A percentile compares a stretch with the other conserved stretches of the same genome.
Conservation (phyloP, 768 basidiomycete genomes). For the Russula foetens region DNA sequence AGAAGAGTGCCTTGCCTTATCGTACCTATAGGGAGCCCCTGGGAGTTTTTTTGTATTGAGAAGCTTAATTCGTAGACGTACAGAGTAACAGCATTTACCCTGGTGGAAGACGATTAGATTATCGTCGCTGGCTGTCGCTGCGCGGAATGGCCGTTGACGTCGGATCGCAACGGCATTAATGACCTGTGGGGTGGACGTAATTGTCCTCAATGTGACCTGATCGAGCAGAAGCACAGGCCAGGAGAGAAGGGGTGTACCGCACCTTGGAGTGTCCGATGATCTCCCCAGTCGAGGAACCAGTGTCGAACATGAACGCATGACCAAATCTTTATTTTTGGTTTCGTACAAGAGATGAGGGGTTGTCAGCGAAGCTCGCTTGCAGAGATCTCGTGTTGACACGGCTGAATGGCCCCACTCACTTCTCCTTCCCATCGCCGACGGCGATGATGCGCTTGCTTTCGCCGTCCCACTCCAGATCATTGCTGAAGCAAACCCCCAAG, state of each 20-base stretch:
- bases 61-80: not conserved
- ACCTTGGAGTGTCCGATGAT: slow-evolving; percentile 89
- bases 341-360: not conserved
- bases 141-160: slow-evolving; percentile 83
- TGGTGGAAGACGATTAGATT: slow-evolving; percentile 74
- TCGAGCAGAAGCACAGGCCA: not conserved
- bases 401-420: slow-evolving; percentile 41
- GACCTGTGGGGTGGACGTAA: slow-evolving; percentile 33
- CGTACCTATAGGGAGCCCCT: slow-evolving; percentile 86
- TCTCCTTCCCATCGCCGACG: slow-evolving; percentile 87
- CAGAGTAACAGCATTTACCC: slow-evolving; percentile 34
- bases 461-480: slow-evolving; percentile 94
- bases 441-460: slow-evolving; percentile 95
- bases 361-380: not conserved
- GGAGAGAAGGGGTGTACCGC: not conserved
- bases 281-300: slow-evolving; percentile 79
- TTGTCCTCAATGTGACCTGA: not conserved
- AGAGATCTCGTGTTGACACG: not conserved
- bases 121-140: slow-evolving; percentile 84
- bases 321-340: slow-evolving; percentile 50
- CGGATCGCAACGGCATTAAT: slow-evolving; percentile 88
- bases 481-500: no score
- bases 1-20: slow-evolving; percentile 46
- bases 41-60: not conserved
- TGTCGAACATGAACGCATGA: slow-evolving; percentile 76